These are phyloP conservation scores for Glonium stellatum DNA, from an alignment of 495 filamentous ascomycete species.

Conservation along the genomic window DNA sequence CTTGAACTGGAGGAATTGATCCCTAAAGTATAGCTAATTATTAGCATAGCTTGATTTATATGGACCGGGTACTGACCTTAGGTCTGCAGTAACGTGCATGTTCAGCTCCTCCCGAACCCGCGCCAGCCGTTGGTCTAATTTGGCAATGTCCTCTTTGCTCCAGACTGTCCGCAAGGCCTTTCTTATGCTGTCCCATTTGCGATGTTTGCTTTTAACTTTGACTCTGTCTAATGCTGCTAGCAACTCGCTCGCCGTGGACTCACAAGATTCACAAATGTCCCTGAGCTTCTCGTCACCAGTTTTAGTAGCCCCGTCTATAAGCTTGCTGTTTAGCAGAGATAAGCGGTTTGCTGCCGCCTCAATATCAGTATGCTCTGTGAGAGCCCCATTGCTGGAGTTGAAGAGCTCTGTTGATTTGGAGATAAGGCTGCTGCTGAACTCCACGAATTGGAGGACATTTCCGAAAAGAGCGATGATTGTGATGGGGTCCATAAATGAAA, in stretches of 20 bases:
- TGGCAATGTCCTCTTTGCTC: slow-evolving; percentile 14
- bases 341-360: background rate
- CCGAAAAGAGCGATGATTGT: slow-evolving; percentile 28
- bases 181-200: slow-evolving; percentile 16
- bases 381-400: background rate
- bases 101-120: slow-evolving; percentile 11
- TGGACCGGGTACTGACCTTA: background rate
- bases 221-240: slow-evolving; percentile 11
- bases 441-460: slow-evolving; percentile 32
- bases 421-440: slow-evolving; percentile 17
- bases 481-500: slow-evolving; percentile 35
- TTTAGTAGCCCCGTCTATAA: background rate
- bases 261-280: background rate
- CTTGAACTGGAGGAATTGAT: background rate
- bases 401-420: background rate
- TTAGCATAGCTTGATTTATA: slow-evolving; percentile 1
- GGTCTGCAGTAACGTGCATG: slow-evolving; percentile 6
- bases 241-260: slow-evolving; percentile 6
- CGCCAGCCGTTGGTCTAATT: slow-evolving; percentile 12
- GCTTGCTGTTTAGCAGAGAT: background rate
- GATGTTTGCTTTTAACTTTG: slow-evolving; percentile 7
- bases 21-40: background rate
- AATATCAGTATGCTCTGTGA: background rate
- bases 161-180: slow-evolving; percentile 13
- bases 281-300: background rate